phyloP scores from a whole-genome alignment of 176 grass and related monocot species.

The Carex scoparia region DNA sequence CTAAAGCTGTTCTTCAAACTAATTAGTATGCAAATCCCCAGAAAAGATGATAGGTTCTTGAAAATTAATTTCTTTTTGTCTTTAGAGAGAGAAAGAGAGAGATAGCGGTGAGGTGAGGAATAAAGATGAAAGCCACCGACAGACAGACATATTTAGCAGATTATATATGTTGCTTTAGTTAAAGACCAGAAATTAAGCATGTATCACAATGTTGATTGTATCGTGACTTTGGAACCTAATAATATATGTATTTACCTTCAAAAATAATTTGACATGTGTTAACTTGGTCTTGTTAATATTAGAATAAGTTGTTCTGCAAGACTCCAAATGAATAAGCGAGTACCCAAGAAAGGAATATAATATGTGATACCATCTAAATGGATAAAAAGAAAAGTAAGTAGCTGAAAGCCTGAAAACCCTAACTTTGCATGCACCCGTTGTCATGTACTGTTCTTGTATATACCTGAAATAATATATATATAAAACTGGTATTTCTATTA shows the following conservation, averaged over 20 bases:
- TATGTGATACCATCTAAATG: slow-evolving; percentile 7
- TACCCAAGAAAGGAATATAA: slow-evolving; percentile 29
- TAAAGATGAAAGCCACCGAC: slow-evolving; percentile 68
- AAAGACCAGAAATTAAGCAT: slow-evolving; percentile 39
- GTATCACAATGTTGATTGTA: slow-evolving; percentile 31
- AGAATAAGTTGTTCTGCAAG: not conserved
- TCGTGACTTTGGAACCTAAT: not conserved
- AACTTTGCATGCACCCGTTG: slow-evolving; percentile 23
- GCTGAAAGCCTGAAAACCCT: slow-evolving; percentile 16
- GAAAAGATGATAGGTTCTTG: not conserved
- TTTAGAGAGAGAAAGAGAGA: slow-evolving; percentile 15
- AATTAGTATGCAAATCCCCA: not conserved
- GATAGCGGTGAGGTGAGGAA: slow-evolving; percentile 44
- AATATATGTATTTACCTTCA: not conserved
- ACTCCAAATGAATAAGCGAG: not conserved
- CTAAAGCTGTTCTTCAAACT: not conserved
- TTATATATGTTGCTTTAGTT: slow-evolving; percentile 36
- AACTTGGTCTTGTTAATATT: slow-evolving; percentile 9
- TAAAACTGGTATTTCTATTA: not conserved
- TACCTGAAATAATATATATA: not conserved
- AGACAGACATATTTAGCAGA: slow-evolving; percentile 28
- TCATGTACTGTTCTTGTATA: not conserved
- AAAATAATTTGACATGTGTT: not conserved
- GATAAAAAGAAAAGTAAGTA: not conserved
- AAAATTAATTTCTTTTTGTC: not conserved